Evolutionary conservation across 2,329 filamentous ascomycete genomes (phyloP), one percentile per base, ranked within the genome.

Genomic region (Exophiala lecanii-corni): DNA sequence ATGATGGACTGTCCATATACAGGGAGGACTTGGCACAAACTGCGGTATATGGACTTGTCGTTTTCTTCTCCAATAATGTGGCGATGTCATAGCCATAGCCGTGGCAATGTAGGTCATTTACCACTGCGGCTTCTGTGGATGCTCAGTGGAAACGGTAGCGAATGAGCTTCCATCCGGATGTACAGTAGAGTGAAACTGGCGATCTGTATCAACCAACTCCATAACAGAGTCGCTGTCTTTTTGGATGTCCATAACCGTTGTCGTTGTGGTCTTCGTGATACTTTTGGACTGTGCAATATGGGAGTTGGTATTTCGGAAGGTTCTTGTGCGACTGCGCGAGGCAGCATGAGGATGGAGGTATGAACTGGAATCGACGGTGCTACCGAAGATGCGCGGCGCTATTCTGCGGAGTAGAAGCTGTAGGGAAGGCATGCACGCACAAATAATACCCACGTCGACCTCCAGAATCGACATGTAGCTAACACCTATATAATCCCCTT

Each of bases 351-450:
- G 30, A 16, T 32, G 30, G 6, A 32, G n/a, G 17, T 32, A 32
- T 5, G 30, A 32, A 16, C 30, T 32, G 12, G n/a, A 16, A 5
- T 32, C 30, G 12, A 13, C 30, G 5, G 21, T 17, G 20, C 25
- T 30, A 10, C 39, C 39, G 28, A 42, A 35, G 13, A 36, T 19
- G 9, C 18, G 2, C 5, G 39, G 31, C 15, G 39, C 39, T 12
- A 25, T 13, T 12, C 18, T 4, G 12, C 32, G 39, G 26, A 42
- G 39, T 15, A 42, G 31, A 5, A 36, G n/a, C 10, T 26, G 36
- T 17, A 43, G 10, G 3, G 44, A 28, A 19, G 44, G 44, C 25
- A 47, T 30, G 34, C 39, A 47, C 10, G 44, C 39, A 23, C 44
- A 47, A 20, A 47, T 43, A 13, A 47, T 34, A 12, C 32, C 23